Base-by-base conservation (phyloP, 2,329 filamentous ascomycete species). In the Teratosphaeria viscida region DNA sequence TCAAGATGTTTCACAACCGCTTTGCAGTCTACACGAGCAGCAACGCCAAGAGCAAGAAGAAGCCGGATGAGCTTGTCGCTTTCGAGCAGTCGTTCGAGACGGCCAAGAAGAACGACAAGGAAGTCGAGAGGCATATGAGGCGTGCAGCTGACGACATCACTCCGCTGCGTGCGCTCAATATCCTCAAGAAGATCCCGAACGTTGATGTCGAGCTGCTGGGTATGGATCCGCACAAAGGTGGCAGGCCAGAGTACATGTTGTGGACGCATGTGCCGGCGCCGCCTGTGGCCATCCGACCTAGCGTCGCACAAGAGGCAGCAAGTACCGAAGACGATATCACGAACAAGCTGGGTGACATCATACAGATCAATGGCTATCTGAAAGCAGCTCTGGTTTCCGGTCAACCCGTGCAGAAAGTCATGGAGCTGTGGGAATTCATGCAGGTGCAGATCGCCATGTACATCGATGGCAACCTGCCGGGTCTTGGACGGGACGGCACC, bases 351-450 rank as follows among this genome's bases (percentile, higher is more conserved):
- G 89, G 91, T 34, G 92, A 99, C 71, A 97, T 99, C 64, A 87
- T 96, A 10, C 90, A 95, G 68, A 90, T 95, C 64, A 96, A 92
- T 70, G 88, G 88, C 58, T 84, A 95, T 67, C 90, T 99, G 63
- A 86, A 88, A 56, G 88, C 89, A 26, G 90, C 90, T 0, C 75
- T 97, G 16, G 82, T 87, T 62, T 91, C 90, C 66, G 92, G 92
- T 10, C 89, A 92, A 14, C 85, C 90, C 0, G 82, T 99, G 2
- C 84, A 88, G 65, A 95, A 90, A 0, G 89, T 97, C 59, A 95
- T 97, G 86, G 94, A 99, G 72, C 91, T 96, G 68, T 99, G 94
- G 94, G 94, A 99, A 71, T 97, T 92, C 69, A 78, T 99, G 62
- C 92, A 97, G 70, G 82, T 96, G 8, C 92, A 97, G 70, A 89